Evolutionary conservation across 2,329 filamentous ascomycete genomes (phyloP).

Genomic region (Penicillium occitanis): DNA sequence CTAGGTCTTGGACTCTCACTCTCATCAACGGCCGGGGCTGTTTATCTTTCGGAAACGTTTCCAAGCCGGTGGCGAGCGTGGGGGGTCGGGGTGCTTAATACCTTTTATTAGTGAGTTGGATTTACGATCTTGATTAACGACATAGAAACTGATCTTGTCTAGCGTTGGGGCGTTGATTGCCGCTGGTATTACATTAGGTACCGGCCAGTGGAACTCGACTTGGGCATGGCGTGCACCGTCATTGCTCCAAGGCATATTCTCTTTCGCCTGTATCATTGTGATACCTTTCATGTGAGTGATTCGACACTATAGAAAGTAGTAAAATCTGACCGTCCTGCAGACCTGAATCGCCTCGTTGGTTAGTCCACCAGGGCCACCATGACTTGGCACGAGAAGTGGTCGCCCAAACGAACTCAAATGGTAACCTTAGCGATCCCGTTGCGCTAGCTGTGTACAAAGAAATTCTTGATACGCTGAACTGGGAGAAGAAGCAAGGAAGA

Average conservation of each 20-base stretch:
- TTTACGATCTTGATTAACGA: not conserved
- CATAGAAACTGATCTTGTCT: not conserved
- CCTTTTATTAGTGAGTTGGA: conserved; percentile 33
- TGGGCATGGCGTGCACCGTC: conserved; percentile 52
- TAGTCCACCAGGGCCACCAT: conserved; percentile 42
- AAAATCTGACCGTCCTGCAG: conserved; percentile 2
- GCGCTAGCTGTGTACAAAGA: conserved; percentile 46
- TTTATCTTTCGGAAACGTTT: conserved; percentile 54
- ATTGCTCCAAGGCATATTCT: conserved; percentile 44
- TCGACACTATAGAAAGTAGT: not conserved
- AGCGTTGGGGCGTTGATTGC: conserved; percentile 46
- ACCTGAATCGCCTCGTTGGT: conserved; percentile 52
- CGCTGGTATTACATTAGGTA: conserved; percentile 50
- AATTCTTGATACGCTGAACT: conserved; percentile 50
- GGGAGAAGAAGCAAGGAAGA: conserved; percentile 45
- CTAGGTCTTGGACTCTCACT: conserved; percentile 63
- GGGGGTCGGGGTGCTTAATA: conserved; percentile 44
- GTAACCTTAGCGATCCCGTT: conserved; percentile 42
- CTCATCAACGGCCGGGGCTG: conserved; percentile 46
- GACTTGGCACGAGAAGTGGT: conserved; percentile 46
- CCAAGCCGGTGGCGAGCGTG: conserved; percentile 48
- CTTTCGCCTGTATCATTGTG: conserved; percentile 43
- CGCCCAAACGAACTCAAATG: conserved; percentile 48
- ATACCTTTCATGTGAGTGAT: conserved; percentile 40
- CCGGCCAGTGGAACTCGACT: conserved; percentile 44